Conservation (phyloP, 352 stramenopile species). For the Globisporangium canariense region DNA sequence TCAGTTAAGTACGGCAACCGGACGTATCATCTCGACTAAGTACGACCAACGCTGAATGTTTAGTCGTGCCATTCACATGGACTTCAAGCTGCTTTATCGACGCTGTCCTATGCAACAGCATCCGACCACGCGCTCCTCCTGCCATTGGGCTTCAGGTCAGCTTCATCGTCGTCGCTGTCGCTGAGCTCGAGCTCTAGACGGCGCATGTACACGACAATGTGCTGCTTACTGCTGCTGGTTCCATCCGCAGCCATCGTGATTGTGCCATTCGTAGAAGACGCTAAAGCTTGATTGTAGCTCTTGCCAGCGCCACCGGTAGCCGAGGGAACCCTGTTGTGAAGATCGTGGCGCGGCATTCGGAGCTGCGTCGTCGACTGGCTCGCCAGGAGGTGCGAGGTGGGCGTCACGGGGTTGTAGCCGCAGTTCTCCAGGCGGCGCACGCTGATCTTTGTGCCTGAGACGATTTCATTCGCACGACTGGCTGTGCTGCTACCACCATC, state of each 20-base stretch:
- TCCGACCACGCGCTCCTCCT: background rate
- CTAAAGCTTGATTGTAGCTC: background rate
- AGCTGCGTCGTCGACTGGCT: slow-evolving; percentile 25
- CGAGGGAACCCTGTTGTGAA: background rate
- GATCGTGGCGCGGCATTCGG: slow-evolving; percentile 1
- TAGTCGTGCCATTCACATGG: background rate
- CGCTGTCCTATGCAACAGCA: no score
- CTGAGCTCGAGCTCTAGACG: slow-evolving; percentile 22
- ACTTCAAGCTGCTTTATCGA: background rate
- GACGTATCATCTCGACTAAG: background rate
- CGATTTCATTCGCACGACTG: background rate
- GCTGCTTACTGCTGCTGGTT: slow-evolving; percentile 10
- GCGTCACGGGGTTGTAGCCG: slow-evolving; percentile 27
- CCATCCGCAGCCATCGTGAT: background rate
- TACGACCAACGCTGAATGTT: background rate
- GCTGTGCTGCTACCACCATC: background rate
- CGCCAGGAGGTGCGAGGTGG: slow-evolving; percentile 14
- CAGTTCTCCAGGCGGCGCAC: slow-evolving; percentile 33
- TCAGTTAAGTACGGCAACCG: background rate
- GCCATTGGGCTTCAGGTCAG: background rate
- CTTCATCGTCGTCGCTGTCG: slow-evolving; percentile 5
- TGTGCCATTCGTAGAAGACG: background rate
- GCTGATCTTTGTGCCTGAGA: slow-evolving; percentile 24
- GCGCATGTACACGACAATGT: slow-evolving; percentile 45
- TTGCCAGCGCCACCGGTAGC: slow-evolving; percentile 1